Conservation (phyloP, 2,329 filamentous ascomycete genomes). For the Epichloe sp. region DNA sequence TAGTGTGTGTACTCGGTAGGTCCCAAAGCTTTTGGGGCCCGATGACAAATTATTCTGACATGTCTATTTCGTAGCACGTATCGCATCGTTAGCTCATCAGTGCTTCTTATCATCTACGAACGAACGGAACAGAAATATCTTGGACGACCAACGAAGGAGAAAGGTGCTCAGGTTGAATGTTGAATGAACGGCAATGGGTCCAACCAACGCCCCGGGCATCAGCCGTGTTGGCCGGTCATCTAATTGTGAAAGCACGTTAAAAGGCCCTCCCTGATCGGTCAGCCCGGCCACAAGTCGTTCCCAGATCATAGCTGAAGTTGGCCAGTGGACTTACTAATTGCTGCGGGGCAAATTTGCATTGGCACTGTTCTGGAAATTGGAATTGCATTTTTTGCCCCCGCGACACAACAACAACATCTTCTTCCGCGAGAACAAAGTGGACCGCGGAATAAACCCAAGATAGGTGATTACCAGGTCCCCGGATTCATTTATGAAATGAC, state of each 20-base stretch:
- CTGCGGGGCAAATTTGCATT: conserved; percentile 5
- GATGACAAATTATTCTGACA: neutral
- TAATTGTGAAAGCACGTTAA: conserved; percentile 6
- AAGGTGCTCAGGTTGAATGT: neutral
- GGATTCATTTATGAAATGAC: neutral
- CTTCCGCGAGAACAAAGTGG: neutral
- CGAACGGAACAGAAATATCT: neutral
- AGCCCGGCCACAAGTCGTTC: conserved; percentile 17
- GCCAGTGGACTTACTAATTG: conserved; percentile 1
- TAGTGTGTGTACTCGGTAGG: neutral
- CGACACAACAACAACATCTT: neutral
- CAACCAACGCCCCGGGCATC: neutral
- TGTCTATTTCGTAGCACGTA: too few species aligned
- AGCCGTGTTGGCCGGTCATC: too few species aligned
- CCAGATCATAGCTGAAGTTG: conserved; percentile 16
- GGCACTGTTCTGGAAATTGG: conserved; percentile 19
- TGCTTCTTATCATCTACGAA: neutral
- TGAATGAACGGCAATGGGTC: conserved; percentile 2
- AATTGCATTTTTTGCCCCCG: neutral
- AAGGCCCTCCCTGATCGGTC: conserved; percentile 9
- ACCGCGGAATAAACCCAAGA: neutral
- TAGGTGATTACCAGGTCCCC: too few species aligned
- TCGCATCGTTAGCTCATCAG: neutral
- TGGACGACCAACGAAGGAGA: conserved; percentile 4
- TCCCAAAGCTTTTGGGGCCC: too few species aligned